These are phyloP conservation scores for Nowakowskiella sp. DNA, from an alignment of 192 early-diverging fungal species.

Conservation along the genomic window DNA sequence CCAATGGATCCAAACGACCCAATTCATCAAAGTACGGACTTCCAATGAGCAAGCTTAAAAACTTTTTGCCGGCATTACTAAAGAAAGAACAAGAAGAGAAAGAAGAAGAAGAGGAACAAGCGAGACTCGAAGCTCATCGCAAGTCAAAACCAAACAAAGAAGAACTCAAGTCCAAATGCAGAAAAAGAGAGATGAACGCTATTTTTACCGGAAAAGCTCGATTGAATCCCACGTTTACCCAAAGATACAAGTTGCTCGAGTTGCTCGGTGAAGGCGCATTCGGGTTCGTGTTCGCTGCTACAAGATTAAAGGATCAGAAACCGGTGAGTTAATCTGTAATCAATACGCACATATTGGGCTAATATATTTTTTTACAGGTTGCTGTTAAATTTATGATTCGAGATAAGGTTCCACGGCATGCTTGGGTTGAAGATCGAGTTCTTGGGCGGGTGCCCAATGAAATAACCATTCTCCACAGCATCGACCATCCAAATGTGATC, in stretches of 20 bases:
- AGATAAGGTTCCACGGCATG: conserved; percentile 30
- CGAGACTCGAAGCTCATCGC: not conserved
- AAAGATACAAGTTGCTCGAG: conserved; percentile 26
- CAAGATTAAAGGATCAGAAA: conserved; percentile 4
- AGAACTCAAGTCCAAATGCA: conserved; percentile 7
- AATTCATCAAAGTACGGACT: no score
- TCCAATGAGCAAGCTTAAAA: no score
- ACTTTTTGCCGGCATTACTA: no score
- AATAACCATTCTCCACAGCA: conserved; percentile 21
- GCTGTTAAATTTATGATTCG: conserved; percentile 47
- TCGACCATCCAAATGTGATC: conserved; percentile 41
- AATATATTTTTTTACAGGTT: conserved; percentile 22
- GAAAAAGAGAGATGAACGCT: conserved; percentile 20
- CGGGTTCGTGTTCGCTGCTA: conserved; percentile 43
- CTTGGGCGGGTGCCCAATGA: conserved; percentile 23
- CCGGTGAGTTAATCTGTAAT: conserved; percentile 16
- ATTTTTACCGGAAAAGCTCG: conserved; percentile 23
- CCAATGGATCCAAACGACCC: no score
- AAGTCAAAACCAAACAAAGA: not conserved
- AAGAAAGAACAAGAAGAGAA: not conserved
- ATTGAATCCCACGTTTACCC: conserved; percentile 11
- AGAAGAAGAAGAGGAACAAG: not conserved
- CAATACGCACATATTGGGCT: not conserved
- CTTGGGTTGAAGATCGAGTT: conserved; percentile 17
- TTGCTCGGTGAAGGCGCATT: conserved; percentile 43